Conservation (phyloP, 306 rosid genomes). For the Dalbergia cultrata region DNA sequence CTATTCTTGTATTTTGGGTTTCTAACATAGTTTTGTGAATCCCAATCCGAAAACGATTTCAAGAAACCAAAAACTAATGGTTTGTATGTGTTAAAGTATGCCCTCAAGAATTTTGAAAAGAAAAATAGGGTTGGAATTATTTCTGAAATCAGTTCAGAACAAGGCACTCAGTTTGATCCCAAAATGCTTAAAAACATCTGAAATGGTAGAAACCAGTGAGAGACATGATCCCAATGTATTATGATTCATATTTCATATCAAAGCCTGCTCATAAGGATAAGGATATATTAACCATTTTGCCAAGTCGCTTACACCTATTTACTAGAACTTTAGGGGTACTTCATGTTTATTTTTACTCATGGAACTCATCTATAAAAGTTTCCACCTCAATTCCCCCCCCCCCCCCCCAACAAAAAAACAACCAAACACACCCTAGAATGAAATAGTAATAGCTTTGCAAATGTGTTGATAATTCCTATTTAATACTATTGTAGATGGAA, state of each 20-base stretch:
- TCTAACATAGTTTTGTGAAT: background rate
- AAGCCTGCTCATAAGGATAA: constrained; percentile 9
- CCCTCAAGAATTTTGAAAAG: background rate
- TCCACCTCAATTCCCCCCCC: too few relatives aligned
- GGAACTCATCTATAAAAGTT: too few relatives aligned
- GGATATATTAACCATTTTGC: background rate
- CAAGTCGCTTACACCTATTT: background rate
- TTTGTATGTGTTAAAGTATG: background rate
- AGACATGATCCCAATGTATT: constrained; percentile 5
- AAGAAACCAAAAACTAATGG: background rate
- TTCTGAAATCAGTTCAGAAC: constrained; percentile 18
- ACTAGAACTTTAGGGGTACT: too few relatives aligned
- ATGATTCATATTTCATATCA: background rate
- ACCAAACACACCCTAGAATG: background rate
- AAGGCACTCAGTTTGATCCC: background rate
- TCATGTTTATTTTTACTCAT: too few relatives aligned
- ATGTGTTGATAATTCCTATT: constrained; percentile 12
- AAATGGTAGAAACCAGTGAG: constrained; percentile 10
- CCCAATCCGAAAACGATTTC: background rate
- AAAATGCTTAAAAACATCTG: background rate
- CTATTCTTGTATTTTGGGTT: background rate
- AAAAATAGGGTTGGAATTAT: background rate
- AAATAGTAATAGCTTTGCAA: background rate
- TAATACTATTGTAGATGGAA: constrained; percentile 4
- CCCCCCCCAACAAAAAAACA: too few relatives aligned